Evolutionary conservation across 805 yeast species (phyloP), one percentile per base, ranked within the genome.

Genomic region (Cyberlindnera petersonii): DNA sequence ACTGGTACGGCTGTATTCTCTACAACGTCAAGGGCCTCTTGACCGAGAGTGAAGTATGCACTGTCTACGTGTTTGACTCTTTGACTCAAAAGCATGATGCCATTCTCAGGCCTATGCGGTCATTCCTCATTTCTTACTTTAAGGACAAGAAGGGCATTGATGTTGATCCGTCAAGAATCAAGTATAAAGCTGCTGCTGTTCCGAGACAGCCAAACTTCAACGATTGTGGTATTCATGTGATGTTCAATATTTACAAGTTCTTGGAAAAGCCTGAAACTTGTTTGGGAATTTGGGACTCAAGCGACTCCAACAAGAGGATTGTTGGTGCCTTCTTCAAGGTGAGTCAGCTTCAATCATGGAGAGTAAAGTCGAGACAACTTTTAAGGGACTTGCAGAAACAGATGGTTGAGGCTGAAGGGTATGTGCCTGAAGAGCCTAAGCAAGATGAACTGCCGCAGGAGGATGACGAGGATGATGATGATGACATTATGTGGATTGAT

Each of bases 141-240:
- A 64, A 66, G 37, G 93, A 83, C 24, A 79, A 75, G 48, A 71
- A 76, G 48, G 63, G 61, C 1, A 45, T 80, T 9, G 68, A 63
- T 0, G 52, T 88, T 4, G 62, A 63, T 16, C 66, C 66, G 10
- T 58, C 63, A 5, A 69, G 66, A 30, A 74, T 89, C 17, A 59
- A 68, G 31, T 61, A 75, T 33, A 58, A 66, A 35, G 59, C 66
- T 7, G 77, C 79, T 5, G 55, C 65, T 5, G 93, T 87, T 0
- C 96, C 97, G 1, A 77, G 72, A 42, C 98, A 93, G 55, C 78
- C 79, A 22, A 93, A 93, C 58, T 79, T 81, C 63, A 86, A 88
- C 56, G 98, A 93, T 58, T 93, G 98, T 65, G 98, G 98, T 2
- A 77, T 93, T 16, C 96, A 86, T 62, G 85, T 91, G 2, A 81